Evolutionary conservation across 2,329 filamentous ascomycete genomes (phyloP).

Genomic region (Fusarium dlaminii): DNA sequence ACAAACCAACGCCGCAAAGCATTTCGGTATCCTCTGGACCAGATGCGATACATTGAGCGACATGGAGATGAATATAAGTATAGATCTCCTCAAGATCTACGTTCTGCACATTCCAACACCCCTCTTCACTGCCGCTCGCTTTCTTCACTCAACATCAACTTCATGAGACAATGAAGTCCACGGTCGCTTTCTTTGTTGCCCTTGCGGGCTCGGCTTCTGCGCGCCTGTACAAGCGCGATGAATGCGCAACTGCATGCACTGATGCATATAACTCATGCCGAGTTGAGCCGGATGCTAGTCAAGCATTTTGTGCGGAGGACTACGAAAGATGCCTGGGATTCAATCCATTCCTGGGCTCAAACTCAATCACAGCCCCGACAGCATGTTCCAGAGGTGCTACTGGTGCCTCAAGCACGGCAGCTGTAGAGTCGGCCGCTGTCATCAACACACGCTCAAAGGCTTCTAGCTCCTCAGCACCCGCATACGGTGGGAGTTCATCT

Average conservation of each 20-base stretch:
- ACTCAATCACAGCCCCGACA: neutral
- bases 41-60: fast-evolving
- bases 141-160: neutral
- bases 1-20: neutral
- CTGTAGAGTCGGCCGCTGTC: neutral
- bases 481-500: too few relatives aligned
- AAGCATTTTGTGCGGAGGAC: neutral
- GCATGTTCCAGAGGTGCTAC: neutral
- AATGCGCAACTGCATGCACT: neutral
- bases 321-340: neutral
- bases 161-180: neutral
- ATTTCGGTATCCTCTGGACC: fast-evolving
- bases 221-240: neutral
- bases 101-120: neutral
- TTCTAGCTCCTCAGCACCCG: neutral
- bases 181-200: neutral
- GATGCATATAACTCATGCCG: neutral
- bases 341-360: neutral
- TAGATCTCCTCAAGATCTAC: too few relatives aligned
- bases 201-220: neutral
- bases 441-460: neutral
- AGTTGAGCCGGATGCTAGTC: neutral
- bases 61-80: neutral
- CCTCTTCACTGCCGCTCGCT: neutral
- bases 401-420: neutral